Conservation (phyloP, 768 basidiomycete species). For the Dictyophora rubrovolvata region DNA sequence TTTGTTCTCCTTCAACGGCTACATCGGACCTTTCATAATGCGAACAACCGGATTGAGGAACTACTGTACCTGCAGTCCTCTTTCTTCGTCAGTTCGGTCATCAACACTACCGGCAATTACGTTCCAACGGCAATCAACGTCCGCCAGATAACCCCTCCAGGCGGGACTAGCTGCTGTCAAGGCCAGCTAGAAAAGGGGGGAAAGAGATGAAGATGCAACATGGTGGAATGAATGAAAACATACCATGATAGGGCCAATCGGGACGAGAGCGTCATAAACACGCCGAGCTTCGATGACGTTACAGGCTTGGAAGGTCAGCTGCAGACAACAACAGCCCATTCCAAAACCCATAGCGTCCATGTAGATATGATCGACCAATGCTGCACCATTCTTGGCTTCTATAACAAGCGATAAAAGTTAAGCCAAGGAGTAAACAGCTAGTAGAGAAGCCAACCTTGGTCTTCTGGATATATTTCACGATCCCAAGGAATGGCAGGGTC, state of each 20-base stretch:
- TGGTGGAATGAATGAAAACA: constrained; percentile 13
- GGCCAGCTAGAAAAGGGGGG: constrained; percentile 52
- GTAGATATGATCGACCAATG: constrained; percentile 85
- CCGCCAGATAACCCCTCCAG: constrained; percentile 89
- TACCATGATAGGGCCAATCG: constrained; percentile 92
- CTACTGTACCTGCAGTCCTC: constrained; percentile 64
- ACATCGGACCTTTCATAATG: neutral
- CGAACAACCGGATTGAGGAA: neutral
- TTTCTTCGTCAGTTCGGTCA: constrained; percentile 91
- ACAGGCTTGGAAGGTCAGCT: constrained; percentile 95
- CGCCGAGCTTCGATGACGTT: constrained; percentile 85
- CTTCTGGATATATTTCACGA: constrained; percentile 73
- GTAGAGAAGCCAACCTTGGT: constrained; percentile 46
- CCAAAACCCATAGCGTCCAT: constrained; percentile 99
- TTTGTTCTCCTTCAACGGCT: constrained; percentile 64
- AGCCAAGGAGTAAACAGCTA: neutral
- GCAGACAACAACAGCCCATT: constrained; percentile 98
- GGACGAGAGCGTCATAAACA: constrained; percentile 94
- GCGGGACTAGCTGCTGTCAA: constrained; percentile 90
- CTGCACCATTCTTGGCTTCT: constrained; percentile 89
- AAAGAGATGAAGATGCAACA: neutral
- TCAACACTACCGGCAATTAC: constrained; percentile 99
- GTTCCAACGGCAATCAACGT: constrained; percentile 98
- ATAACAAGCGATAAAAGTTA: constrained; percentile 9
- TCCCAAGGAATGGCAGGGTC: constrained; percentile 91